Evolutionary conservation across 2,329 filamentous ascomycete species (phyloP).

Genomic region (Arthroderma sp.): DNA sequence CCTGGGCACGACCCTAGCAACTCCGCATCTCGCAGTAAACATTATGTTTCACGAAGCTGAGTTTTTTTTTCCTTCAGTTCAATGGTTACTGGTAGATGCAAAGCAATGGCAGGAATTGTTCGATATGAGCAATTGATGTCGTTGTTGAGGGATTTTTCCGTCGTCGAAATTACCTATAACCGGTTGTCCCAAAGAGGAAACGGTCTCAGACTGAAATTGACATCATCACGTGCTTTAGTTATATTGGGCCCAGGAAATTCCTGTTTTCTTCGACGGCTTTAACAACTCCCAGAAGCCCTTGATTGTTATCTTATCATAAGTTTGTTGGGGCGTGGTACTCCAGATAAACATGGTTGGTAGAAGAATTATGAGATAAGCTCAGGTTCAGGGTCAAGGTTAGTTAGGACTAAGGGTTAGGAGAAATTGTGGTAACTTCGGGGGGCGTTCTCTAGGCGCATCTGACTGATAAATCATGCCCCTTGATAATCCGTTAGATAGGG

Average conservation of each 20-base stretch:
- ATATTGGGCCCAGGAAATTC: not conserved
- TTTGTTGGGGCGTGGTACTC: too few relatives aligned
- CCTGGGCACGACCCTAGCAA: not conserved
- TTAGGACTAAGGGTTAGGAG: too few relatives aligned
- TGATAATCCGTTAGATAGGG: too few relatives aligned
- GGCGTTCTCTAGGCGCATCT: too few relatives aligned
- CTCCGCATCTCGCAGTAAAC: not conserved
- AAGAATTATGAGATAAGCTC: too few relatives aligned
- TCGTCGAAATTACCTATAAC: not conserved
- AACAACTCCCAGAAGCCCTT: too few relatives aligned
- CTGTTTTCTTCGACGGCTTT: too few relatives aligned
- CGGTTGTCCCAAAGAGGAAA: not conserved
- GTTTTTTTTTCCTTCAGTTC: not conserved
- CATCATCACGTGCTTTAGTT: not conserved
- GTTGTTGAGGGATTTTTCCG: not conserved
- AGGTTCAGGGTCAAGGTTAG: too few relatives aligned
- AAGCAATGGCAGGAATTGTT: not conserved
- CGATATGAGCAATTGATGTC: not conserved
- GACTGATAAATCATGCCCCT: too few relatives aligned
- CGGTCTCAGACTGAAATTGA: not conserved
- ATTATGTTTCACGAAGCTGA: not conserved
- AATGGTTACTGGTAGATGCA: not conserved
- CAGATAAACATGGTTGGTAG: too few relatives aligned
- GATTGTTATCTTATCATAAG: too few relatives aligned
- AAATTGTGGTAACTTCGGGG: too few relatives aligned